phyloP scores from a whole-genome alignment of 2,329 filamentous ascomycete species.

The Paecilomyces sp. region DNA sequence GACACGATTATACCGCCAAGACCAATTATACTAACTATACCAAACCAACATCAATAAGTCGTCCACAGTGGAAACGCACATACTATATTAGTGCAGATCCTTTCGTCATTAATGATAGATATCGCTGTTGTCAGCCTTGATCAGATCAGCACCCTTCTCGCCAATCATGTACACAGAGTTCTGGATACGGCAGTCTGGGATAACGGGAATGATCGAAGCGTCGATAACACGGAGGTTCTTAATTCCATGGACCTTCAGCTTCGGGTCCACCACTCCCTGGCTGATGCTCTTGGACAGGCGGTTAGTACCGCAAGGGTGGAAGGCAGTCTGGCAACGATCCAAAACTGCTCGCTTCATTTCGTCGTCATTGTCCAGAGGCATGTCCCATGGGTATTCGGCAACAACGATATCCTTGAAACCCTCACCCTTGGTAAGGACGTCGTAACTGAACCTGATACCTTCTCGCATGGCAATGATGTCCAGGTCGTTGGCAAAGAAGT shows the following conservation, averaged over 20 bases:
- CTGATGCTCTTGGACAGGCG: slow-evolving; percentile 46
- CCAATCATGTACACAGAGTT: slow-evolving; percentile 55
- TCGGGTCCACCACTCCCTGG: slow-evolving; percentile 47
- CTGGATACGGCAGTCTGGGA: slow-evolving; percentile 52
- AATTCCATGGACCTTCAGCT: slow-evolving; percentile 48
- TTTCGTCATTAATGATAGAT: neutral
- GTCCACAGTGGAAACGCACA: neutral
- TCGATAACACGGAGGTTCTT: slow-evolving; percentile 50
- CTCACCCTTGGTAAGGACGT: slow-evolving; percentile 51
- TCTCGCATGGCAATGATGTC: slow-evolving; percentile 53
- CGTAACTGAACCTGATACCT: slow-evolving; percentile 48
- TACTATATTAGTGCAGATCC: neutral
- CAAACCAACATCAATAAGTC: neutral
- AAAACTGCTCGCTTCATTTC: slow-evolving; percentile 51
- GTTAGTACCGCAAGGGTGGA: slow-evolving; percentile 52
- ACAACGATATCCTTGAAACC: slow-evolving; percentile 42
- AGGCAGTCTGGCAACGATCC: slow-evolving; percentile 54
- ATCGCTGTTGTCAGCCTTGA: slow-evolving; percentile 37
- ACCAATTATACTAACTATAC: neutral
- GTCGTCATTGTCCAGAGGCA: slow-evolving; percentile 50
- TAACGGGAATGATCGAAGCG: slow-evolving; percentile 49
- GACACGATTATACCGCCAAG: neutral
- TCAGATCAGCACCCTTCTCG: slow-evolving; percentile 48
- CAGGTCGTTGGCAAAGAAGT: slow-evolving; percentile 41
- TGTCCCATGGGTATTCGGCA: slow-evolving; percentile 51